Evolutionary conservation across 169 alveolate genomes (phyloP), one percentile per base, ranked within the genome.

Genomic region (Fabrea salina): DNA sequence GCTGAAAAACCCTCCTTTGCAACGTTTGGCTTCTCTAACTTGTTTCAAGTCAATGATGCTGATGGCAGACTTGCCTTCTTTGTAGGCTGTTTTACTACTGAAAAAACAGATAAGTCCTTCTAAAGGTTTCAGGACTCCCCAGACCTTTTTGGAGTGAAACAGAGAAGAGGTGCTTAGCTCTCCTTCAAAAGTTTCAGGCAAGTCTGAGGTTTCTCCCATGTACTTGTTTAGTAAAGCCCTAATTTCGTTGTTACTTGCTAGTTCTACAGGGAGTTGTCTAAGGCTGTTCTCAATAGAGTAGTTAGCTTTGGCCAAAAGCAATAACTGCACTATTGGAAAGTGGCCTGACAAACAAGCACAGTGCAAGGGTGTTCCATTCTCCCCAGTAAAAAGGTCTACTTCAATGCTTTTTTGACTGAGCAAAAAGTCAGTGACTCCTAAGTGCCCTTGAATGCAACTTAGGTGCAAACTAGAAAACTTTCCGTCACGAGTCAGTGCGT

Each of bases 151-250:
- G 43, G 30, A n/a, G 25, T 35, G 30, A 25, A 58, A 22, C 33
- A 32, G n/a, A 30, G 25, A 30, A 4, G 47, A 22, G 43, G 33
- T 27, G 49, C 43, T 58, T 32, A 58, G n/a, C 25, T 25, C 19
- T 25, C 71, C 71, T 58, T 58, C 71, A 58, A 58, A 58, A 19
- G 43, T 27, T 58, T 58, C 71, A 22, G 71, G 71, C 5, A 58
- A 27, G n/a, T 58, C 71, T 25, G 35, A 25, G n/a, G 43, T 25
- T 22, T 58, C 43, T 58, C 76, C 76, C 76, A 66, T 66, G 40
- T 66, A 66, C 22, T 35, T 66, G 5, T 32, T 22, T 7, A 66
- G 30, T 66, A 66, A 41, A 39, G 33, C 76, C 13, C 22, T 66
- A 5, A 66, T 39, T 32, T 37, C 56, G 27, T 40, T n/a, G 22